Evolutionary conservation across 768 basidiomycete species (phyloP).

Genomic region (Suillus sp.): DNA sequence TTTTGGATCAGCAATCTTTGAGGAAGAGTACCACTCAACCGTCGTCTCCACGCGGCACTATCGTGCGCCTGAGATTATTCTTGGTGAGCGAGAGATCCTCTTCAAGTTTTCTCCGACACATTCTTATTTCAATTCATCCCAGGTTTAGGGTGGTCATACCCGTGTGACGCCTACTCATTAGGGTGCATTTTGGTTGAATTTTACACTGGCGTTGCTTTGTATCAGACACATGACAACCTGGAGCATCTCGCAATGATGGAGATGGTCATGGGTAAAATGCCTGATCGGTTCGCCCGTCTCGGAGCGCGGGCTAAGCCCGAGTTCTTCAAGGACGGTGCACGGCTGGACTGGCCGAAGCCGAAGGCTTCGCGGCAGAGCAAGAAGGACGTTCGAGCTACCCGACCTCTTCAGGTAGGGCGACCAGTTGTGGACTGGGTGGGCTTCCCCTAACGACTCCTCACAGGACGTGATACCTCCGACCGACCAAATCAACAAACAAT

Average conservation of each 20-base stretch:
- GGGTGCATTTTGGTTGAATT: conserved; percentile 99
- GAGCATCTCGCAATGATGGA: conserved; percentile 99
- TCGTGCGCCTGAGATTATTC: conserved; percentile 97
- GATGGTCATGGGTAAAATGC: conserved; percentile 98
- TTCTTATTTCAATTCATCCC: conserved; percentile 21
- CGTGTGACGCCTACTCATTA: conserved; percentile 97
- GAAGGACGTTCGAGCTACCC: conserved; percentile 90
- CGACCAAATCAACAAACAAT: conserved; percentile 74
- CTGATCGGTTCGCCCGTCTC: conserved; percentile 75
- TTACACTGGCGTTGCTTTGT: conserved; percentile 96
- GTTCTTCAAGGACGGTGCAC: conserved; percentile 85
- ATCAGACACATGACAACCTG: conserved; percentile 98
- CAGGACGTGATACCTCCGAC: conserved; percentile 85
- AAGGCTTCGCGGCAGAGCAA: conserved; percentile 87
- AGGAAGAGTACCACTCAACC: conserved; percentile 96
- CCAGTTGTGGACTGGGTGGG: conserved; percentile 26
- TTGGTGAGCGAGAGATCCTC: conserved; percentile 64
- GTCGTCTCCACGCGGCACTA: conserved; percentile 99
- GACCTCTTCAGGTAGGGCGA: conserved; percentile 62
- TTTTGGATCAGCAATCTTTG: conserved; percentile 98
- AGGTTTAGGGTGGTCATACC: conserved; percentile 98
- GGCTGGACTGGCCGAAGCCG: conserved; percentile 91
- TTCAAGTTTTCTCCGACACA: conserved; percentile 11
- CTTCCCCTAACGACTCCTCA: conserved; percentile 12
- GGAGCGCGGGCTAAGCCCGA: conserved; percentile 85